These are phyloP conservation scores for Fragilariopsis cylindrus DNA, from an alignment of 108 stramenopile genomes.

Conservation along the genomic window DNA sequence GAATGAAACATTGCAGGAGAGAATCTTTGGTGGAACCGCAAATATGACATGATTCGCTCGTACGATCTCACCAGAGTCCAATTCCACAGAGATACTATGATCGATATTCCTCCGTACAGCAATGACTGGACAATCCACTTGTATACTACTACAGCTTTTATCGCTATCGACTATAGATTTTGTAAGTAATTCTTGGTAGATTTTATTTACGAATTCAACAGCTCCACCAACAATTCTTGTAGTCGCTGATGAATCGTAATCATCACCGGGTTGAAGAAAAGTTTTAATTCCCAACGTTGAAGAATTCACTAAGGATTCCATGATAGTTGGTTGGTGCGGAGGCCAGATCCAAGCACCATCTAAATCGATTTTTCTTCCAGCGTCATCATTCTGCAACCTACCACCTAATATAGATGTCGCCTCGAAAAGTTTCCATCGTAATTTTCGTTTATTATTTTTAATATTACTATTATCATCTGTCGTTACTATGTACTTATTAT, in stretches of 20 bases:
- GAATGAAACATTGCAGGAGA: conserved; percentile 39
- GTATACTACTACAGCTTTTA: neutral
- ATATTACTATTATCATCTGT: neutral
- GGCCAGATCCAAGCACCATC: conserved; percentile 70
- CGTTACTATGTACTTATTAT: neutral
- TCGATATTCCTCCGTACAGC: neutral
- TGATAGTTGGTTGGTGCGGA: conserved; percentile 45
- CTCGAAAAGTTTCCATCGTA: conserved; percentile 48
- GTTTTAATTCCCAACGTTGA: conserved; percentile 17
- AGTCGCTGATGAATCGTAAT: conserved; percentile 26
- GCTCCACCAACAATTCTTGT: conserved; percentile 56
- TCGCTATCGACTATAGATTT: neutral
- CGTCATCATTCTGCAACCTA: conserved; percentile 45
- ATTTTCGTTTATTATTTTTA: neutral
- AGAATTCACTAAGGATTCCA: conserved; percentile 10
- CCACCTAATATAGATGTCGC: conserved; percentile 48
- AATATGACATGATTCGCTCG: conserved; percentile 42
- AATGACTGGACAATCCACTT: neutral
- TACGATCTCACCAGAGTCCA: conserved; percentile 21
- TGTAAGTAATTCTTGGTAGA: conserved; percentile 9
- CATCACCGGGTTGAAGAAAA: conserved; percentile 50
- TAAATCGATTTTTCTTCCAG: conserved; percentile 44
- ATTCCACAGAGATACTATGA: conserved; percentile 3
- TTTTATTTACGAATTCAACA: conserved; percentile 33
- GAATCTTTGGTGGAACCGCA: conserved; percentile 50